Base-by-base conservation (phyloP, 2,329 filamentous ascomycete species). In the Aspergillus udagawae region DNA sequence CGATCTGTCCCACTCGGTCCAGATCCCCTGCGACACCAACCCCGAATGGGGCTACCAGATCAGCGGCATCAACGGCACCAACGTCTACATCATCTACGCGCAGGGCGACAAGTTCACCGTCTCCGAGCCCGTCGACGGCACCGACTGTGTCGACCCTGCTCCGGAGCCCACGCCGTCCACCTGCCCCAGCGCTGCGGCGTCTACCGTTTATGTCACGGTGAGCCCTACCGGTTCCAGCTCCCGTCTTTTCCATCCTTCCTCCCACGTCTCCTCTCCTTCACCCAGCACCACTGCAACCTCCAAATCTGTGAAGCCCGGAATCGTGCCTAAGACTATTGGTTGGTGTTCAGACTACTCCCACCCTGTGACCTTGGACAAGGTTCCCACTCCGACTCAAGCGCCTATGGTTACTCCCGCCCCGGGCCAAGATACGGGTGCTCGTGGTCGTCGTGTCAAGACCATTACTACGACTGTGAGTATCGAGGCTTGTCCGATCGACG, bases 41-140 rank as follows among this genome's bases (percentile, higher is more conserved):
- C 65, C 64, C 51, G 71, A 71, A 54, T 73, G 66, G 54, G 76
- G 76, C 17, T 78, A 73, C 67, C 76, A 78, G 62, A 74, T 78
- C 66, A 78, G 76, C 61, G 75, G 73, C 60, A 77, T 78, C 68
- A 77, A 78, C 68, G 76, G 75, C 60, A 77, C 75, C 61, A 78
- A 78, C 63, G 71, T 76, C 60, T 78, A 75, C 61, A 69, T 77
- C 52, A 78, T 78, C 66, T 74, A 77, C 62, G 72, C 76, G 5
- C 75, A 78, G 67, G 73, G 74, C 27, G 65, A 69, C 49, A 72
- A 72, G 57, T 78, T 78, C 67, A 72, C 59, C 58, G 62, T 78
- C 60, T 47, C 60, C 10, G 17, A 51, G 8, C 4, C 53, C 7
- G 17, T 52, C 27, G 17, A 60, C 27, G 29, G 44, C 52, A 64